Percentiles rank a stretch among this genome's conserved stretches.
Conservation (phyloP, 1,139 yeast genomes). For the Kurtzmaniella quercitrusa region DNA sequence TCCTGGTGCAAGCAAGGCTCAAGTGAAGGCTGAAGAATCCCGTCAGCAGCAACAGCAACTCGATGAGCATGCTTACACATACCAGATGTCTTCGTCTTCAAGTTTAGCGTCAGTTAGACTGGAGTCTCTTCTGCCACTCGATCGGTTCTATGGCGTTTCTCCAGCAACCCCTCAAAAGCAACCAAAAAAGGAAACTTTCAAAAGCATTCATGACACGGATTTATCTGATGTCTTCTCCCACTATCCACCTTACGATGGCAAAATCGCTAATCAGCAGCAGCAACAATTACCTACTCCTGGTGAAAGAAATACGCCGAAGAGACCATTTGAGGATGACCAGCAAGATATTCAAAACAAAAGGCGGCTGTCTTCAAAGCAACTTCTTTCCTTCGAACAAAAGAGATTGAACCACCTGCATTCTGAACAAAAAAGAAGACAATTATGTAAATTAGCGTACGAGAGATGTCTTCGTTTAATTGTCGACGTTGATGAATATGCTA, state of each 20-base stretch:
- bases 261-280: conserved; percentile 4
- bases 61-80: conserved; percentile 1
- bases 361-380: conserved; percentile 39
- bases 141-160: neutral
- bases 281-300: conserved; percentile 36
- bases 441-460: conserved; percentile 64
- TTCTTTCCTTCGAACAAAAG: conserved; percentile 61
- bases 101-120: conserved; percentile 3
- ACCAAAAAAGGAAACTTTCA: conserved; percentile 6
- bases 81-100: neutral
- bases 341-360: conserved; percentile 22
- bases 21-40: neutral
- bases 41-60: neutral
- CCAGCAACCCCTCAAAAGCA: conserved; percentile 20
- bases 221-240: conserved; percentile 36
- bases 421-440: conserved; percentile 71
- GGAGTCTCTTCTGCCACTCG: conserved; percentile 20
- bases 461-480: conserved; percentile 41
- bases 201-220: conserved; percentile 12
- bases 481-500: conserved; percentile 37
- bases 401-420: conserved; percentile 68
- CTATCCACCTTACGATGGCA: conserved; percentile 17
- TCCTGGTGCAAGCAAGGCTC: conserved; percentile 12
- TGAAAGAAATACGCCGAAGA: conserved; percentile 10
- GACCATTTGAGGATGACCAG: conserved; percentile 12